A percentile compares a stretch with the other conserved stretches of the same genome.
Evolutionary conservation across 805 yeast species (phyloP).

Genomic region (Komagataella pastoris): DNA sequence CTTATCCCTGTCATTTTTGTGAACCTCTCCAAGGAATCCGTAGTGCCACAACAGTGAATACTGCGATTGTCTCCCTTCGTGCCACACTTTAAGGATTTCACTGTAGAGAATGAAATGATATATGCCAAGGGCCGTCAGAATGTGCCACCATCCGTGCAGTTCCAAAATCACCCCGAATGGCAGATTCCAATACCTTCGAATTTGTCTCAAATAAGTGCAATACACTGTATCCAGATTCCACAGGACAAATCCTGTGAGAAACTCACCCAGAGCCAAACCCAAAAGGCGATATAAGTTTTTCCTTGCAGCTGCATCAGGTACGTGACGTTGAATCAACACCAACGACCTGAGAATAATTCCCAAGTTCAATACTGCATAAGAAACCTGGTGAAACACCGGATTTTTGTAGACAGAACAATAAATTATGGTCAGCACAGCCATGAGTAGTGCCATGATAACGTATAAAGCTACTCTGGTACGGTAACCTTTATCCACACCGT

Average conservation of each 20-base stretch:
- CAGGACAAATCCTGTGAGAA: conserved; percentile 56
- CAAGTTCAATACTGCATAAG: conserved; percentile 63
- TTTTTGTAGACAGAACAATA: conserved; percentile 41
- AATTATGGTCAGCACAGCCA: conserved; percentile 47
- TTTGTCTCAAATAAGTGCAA: conserved; percentile 43
- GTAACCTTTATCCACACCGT: conserved; percentile 9
- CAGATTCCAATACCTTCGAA: conserved; percentile 54
- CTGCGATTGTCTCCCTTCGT: conserved; percentile 34
- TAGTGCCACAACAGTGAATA: conserved; percentile 43
- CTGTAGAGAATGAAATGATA: conserved; percentile 68
- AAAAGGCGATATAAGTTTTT: conserved; percentile 41
- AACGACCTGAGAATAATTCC: conserved; percentile 48
- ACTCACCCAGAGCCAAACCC: conserved; percentile 44
- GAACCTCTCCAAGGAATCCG: conserved; percentile 42
- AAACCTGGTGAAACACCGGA: conserved; percentile 79
- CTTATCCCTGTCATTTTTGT: conserved; percentile 6
- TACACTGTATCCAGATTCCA: conserved; percentile 83
- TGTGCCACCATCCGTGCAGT: conserved; percentile 95
- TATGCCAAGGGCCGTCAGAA: conserved; percentile 69
- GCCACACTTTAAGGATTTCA: conserved; percentile 57
- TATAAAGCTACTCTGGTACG: conserved; percentile 6
- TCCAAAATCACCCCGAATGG: conserved; percentile 80
- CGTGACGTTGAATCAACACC: conserved; percentile 34
- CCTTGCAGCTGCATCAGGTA: conserved; percentile 32
- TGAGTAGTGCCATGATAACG: conserved; percentile 7